phyloP scores from a whole-genome alignment of 306 rosid genomes.

The Lablab purpureus region DNA sequence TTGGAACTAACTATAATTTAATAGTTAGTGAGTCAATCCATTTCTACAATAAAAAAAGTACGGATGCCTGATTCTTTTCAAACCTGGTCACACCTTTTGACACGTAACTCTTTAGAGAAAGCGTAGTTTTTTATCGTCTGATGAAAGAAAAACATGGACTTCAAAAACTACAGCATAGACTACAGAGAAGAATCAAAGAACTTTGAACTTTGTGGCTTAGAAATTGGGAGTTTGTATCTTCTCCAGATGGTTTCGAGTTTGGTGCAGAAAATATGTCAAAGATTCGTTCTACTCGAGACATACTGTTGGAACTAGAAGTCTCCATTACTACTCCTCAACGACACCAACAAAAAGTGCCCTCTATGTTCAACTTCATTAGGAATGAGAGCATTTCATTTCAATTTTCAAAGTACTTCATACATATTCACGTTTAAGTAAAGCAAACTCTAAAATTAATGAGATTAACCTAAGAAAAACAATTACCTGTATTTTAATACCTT shows the following conservation, averaged over 20 bases:
- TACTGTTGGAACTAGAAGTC: background rate
- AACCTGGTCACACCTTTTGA: background rate
- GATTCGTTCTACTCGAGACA: constrained; percentile 6
- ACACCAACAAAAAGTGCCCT: background rate
- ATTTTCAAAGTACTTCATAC: background rate
- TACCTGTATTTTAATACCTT: no score
- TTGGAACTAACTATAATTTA: background rate
- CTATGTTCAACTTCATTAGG: background rate
- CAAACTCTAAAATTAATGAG: no score
- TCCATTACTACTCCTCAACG: no score
- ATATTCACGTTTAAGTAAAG: background rate
- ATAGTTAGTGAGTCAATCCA: background rate
- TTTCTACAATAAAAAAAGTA: constrained; percentile 22
- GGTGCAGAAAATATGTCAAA: background rate
- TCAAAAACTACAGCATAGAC: background rate
- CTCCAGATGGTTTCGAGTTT: background rate
- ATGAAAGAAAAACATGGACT: background rate
- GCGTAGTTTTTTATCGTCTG: background rate
- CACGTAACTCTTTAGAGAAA: background rate
- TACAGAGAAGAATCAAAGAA: background rate
- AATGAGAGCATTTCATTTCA: background rate
- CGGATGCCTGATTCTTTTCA: background rate
- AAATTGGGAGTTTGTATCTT: background rate
- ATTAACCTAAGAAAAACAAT: no score
- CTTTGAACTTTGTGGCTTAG: background rate